Conservation (phyloP, 2,329 filamentous ascomycete genomes). For the Apiospora phragmitis region DNA sequence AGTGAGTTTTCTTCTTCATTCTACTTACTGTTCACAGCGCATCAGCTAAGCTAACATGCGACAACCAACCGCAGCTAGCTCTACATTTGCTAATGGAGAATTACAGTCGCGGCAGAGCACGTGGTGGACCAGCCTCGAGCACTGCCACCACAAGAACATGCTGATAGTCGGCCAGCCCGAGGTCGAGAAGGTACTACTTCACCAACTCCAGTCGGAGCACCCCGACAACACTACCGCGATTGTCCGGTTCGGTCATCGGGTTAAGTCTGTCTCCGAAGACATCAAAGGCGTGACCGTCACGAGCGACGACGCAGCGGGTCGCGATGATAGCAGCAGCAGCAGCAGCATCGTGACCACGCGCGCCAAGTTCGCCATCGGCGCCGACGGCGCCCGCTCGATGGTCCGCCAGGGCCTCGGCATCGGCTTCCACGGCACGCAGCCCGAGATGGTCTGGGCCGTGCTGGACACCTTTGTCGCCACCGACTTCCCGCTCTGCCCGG, state of each 20-base stretch:
- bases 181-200: slow-evolving; percentile 40
- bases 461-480: slow-evolving; percentile 50
- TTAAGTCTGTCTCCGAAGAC: slow-evolving; percentile 26
- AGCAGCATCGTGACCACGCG: slow-evolving; percentile 21
- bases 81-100: slow-evolving; percentile 45
- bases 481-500: slow-evolving; percentile 44
- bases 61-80: slow-evolving; percentile 39
- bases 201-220: slow-evolving; percentile 28
- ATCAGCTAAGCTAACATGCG: neutral
- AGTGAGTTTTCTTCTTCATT: slow-evolving; percentile 34
- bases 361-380: slow-evolving; percentile 48
- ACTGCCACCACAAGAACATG: slow-evolving; percentile 47
- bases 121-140: slow-evolving; percentile 48
- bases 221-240: slow-evolving; percentile 21
- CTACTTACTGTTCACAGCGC: neutral
- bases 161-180: slow-evolving; percentile 51
- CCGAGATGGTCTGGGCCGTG: slow-evolving; percentile 51
- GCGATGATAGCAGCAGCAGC: slow-evolving; percentile 18
- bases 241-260: slow-evolving; percentile 40
- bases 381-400: slow-evolving; percentile 52
- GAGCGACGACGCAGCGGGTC: slow-evolving; percentile 31
- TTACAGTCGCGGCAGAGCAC: slow-evolving; percentile 48
- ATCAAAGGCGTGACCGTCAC: slow-evolving; percentile 24
- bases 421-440: slow-evolving; percentile 45
- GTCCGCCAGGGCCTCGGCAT: slow-evolving; percentile 43